These are phyloP conservation scores for Saccharum officinarum DNA, from an alignment of 176 grass and related monocot species.

Conservation along the genomic window DNA sequence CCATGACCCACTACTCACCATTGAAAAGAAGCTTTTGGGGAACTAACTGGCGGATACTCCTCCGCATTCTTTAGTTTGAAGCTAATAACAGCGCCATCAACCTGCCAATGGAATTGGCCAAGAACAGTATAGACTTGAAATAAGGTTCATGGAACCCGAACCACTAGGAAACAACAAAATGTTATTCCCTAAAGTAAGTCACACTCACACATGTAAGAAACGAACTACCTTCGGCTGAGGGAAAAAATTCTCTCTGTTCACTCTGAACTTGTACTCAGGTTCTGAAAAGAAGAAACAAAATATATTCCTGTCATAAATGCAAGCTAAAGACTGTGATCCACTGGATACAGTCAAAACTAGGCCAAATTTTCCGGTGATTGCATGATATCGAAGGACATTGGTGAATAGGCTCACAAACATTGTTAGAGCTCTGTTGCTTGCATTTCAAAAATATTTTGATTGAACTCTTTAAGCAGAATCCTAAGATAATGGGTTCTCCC, in stretches of 20 bases:
- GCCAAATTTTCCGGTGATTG: too few species aligned
- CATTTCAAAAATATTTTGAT: neutral
- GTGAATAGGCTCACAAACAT: neutral
- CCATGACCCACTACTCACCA: conserved; percentile 43
- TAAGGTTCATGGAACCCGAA: neutral
- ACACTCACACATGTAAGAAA: neutral
- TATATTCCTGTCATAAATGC: neutral
- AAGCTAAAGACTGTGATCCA: neutral
- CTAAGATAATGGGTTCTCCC: neutral
- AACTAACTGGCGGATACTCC: conserved; percentile 74
- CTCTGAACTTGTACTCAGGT: conserved; percentile 88
- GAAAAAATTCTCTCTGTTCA: conserved; percentile 80
- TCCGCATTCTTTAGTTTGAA: conserved; percentile 77
- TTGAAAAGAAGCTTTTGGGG: conserved; percentile 86
- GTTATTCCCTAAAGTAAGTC: neutral
- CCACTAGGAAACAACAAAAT: neutral
- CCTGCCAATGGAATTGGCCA: conserved; percentile 44
- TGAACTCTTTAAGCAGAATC: neutral
- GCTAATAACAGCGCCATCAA: conserved; percentile 87
- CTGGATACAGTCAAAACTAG: too few species aligned
- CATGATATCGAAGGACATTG: too few species aligned
- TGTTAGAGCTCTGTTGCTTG: too few species aligned
- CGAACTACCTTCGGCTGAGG: conserved; percentile 75
- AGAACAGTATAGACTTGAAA: neutral
- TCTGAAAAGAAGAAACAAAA: conserved; percentile 55